Evolutionary conservation across 306 rosid genomes (phyloP).

Genomic region (Coriaria nepalensis): DNA sequence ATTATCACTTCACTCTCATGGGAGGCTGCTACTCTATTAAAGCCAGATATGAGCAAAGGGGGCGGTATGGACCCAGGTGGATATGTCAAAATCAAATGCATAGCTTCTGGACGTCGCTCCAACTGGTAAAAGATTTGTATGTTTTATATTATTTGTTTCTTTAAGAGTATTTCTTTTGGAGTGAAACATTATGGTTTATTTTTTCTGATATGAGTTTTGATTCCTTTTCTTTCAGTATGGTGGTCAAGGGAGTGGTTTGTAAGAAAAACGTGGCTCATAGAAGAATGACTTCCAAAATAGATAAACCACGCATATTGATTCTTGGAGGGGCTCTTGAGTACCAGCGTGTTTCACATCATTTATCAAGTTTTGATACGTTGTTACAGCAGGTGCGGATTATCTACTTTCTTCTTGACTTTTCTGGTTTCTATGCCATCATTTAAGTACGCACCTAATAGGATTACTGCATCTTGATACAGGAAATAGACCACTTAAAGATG

Average conservation of each 20-base stretch:
- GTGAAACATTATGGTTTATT: neutral
- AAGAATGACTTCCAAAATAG: conserved; percentile 67
- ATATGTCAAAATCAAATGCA: conserved; percentile 80
- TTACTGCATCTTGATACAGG: conserved; percentile 37
- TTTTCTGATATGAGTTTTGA: conserved; percentile 19
- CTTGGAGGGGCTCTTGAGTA: conserved; percentile 99
- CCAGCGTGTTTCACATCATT: conserved; percentile 71
- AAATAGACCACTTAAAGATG: conserved; percentile 96
- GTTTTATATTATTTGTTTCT: too few relatives aligned
- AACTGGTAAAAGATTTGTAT: conserved; percentile 36
- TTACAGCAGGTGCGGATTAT: conserved; percentile 74
- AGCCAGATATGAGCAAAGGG: conserved; percentile 87
- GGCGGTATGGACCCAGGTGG: conserved; percentile 99
- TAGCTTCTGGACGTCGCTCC: conserved; percentile 60
- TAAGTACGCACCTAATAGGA: neutral
- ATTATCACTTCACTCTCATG: conserved; percentile 74
- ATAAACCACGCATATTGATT: conserved; percentile 67
- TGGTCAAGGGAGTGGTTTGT: conserved; percentile 88
- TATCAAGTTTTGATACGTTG: conserved; percentile 91
- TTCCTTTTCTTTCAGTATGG: conserved; percentile 34
- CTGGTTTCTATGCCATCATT: conserved; percentile 1
- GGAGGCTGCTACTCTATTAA: conserved; percentile 90
- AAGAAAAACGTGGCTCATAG: conserved; percentile 95
- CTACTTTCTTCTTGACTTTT: too few relatives aligned
- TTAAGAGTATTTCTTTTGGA: too few relatives aligned